Conservation (phyloP, 805 yeast genomes). For the Saccharomyces eubayanus region DNA sequence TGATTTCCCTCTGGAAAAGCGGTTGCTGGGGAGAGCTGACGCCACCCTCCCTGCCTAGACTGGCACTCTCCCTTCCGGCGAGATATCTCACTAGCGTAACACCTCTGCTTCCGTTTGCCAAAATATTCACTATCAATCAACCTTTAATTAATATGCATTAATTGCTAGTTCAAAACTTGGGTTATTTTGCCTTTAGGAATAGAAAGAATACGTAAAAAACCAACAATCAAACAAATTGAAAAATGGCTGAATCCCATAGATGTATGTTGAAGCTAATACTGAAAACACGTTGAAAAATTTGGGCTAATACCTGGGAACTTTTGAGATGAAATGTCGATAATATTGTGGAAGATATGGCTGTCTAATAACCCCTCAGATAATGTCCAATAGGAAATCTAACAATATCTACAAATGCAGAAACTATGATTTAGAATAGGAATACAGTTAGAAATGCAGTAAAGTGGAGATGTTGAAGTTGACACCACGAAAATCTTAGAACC, state of each 20-base stretch:
- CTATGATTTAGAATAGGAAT: not conserved
- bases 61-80: not conserved
- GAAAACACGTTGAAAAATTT: not conserved
- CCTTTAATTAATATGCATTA: not conserved
- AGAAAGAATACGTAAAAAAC: not conserved
- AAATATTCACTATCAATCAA: not conserved
- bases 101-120: not conserved
- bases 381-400: not conserved
- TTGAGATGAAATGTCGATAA: not conserved
- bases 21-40: not conserved
- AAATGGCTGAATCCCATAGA: conserved; percentile 95
- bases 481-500: too few species aligned
- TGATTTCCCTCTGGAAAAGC: not conserved
- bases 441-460: too few species aligned
- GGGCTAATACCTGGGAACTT: not conserved
- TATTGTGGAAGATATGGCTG: not conserved
- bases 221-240: conserved; percentile 16
- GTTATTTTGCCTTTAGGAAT: not conserved
- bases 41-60: not conserved
- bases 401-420: too few species aligned
- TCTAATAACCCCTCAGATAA: not conserved
- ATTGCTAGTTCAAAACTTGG: not conserved
- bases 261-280: conserved; percentile 49
- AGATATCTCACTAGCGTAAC: not conserved
- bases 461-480: too few species aligned